Evolutionary conservation across 176 grass and related monocot species (phyloP), one percentile per base, ranked within the genome.

Genomic region (Bonia amplexicaulis): DNA sequence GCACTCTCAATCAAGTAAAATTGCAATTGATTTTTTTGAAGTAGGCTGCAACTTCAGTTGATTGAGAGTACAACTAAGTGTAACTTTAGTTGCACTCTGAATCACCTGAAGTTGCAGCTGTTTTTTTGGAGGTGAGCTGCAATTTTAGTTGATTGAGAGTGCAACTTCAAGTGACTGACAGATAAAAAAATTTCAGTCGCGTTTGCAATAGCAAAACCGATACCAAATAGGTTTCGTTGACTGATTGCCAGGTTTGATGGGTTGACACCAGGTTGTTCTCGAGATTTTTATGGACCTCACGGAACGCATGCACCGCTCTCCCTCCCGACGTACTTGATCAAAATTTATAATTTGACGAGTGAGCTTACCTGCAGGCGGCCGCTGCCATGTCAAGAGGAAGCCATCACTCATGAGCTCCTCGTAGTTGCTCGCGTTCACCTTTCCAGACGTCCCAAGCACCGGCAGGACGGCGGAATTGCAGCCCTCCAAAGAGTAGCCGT

Each of bases 351-450:
- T 48, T 75, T 7, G 0, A 16, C 29, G 10, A 52, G 6, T 2
- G 1, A 58, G 7, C 71, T 85, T 14, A 85, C 82, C 40, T 16
- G 7, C 0, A 3, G 66, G 3, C 26, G 23, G 48, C 13, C 0
- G 19, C 42, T 8, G 25, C 79, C 79, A 90, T 23, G 84, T 90
- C 11, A 90, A 16, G 27, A 83, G 79, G 73, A 86, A 86, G 0
- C 88, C 89, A 0, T 29, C 23, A 0, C 42, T 1, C 23, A 84
- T 53, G 48, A 87, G 61, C 2, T 60, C 0, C 13, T 0, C 0
- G 23, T 87, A 84, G 1, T 41, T 2, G 0, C 74, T 44, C 0
- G 89, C 49, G 17, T 62, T 68, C 67, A 1, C 42, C 4, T 40
- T 0, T 1, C 51, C 70, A 0, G 1, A 0, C 0, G 12, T 0